phyloP scores from a whole-genome alignment of 305 asterid species.

The Fraxinus sp. region DNA sequence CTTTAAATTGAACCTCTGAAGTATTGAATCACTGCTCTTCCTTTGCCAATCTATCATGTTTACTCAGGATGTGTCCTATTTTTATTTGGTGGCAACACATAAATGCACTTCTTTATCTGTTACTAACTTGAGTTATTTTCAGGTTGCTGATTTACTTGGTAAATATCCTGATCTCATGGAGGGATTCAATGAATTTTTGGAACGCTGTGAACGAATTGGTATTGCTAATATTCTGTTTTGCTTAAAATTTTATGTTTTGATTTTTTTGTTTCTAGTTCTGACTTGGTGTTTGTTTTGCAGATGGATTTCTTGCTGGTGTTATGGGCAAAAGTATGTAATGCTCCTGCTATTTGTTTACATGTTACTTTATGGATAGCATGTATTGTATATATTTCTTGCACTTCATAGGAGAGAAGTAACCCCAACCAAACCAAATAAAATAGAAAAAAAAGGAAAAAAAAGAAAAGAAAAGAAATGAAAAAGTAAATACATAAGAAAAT shows the following conservation, averaged over 20 bases:
- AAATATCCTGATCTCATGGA: constrained; percentile 97
- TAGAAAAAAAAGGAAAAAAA: background rate
- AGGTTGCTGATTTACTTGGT: constrained; percentile 92
- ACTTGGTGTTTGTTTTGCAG: constrained; percentile 53
- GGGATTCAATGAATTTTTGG: constrained; percentile 83
- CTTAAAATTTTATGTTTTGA: constrained; percentile 12
- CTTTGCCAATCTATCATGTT: constrained; percentile 8
- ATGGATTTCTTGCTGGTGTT: constrained; percentile 96
- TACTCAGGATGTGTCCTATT: background rate
- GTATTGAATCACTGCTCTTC: constrained; percentile 2
- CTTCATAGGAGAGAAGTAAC: background rate
- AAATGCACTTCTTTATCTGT: background rate
- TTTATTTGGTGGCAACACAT: background rate
- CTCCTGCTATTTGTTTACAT: constrained; percentile 6
- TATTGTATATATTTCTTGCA: background rate
- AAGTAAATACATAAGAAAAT: background rate
- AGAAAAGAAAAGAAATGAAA: background rate
- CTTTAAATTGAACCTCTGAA: constrained; percentile 8
- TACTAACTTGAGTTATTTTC: constrained; percentile 32
- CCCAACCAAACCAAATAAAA: background rate
- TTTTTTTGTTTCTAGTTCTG: constrained; percentile 25
- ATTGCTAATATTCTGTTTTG: constrained; percentile 28
- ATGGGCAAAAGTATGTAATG: constrained; percentile 87
- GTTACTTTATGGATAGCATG: background rate
- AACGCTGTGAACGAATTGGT: constrained; percentile 95